Evolutionary conservation across 768 basidiomycete species (phyloP).

Genomic region (Leucogyrophana mollusca): DNA sequence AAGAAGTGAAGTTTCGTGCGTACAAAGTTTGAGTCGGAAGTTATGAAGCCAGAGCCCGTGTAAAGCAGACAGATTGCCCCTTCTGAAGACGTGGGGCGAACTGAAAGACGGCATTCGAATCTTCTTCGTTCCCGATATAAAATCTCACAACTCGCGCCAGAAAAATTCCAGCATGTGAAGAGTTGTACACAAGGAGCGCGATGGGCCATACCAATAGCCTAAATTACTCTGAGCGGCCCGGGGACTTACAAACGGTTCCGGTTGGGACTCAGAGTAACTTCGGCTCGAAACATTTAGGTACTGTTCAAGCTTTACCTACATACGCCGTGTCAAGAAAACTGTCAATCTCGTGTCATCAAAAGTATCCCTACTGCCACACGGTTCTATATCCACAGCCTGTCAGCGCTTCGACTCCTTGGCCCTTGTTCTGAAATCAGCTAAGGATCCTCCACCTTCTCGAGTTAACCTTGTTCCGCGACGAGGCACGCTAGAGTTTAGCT

Average conservation of each 20-base stretch:
- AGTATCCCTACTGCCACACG: too few species aligned
- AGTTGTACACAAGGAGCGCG: slow-evolving; percentile 4
- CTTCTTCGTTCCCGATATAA: slow-evolving; percentile 23
- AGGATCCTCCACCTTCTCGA: slow-evolving; percentile 7
- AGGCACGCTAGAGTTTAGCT: too few species aligned
- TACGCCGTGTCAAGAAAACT: too few species aligned
- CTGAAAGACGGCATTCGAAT: slow-evolving; percentile 31
- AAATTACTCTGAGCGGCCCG: slow-evolving; percentile 5
- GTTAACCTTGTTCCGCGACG: slow-evolving; percentile 8
- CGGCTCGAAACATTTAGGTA: neutral
- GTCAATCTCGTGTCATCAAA: too few species aligned
- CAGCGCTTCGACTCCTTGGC: too few species aligned
- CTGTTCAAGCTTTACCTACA: too few species aligned
- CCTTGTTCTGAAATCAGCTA: slow-evolving; percentile 12
- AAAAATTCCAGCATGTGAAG: slow-evolving; percentile 24
- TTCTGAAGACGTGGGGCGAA: slow-evolving; percentile 10
- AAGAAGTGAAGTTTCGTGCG: slow-evolving; percentile 15
- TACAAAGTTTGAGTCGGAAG: neutral
- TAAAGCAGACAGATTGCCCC: slow-evolving; percentile 2
- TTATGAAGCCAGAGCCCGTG: too few species aligned
- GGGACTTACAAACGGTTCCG: neutral
- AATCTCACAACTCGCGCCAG: slow-evolving; percentile 16
- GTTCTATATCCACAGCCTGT: too few species aligned
- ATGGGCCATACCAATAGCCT: slow-evolving; percentile 11
- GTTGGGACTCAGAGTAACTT: neutral